phyloP scores from a whole-genome alignment of 768 basidiomycete species.

The Pleurotus sapidus region DNA sequence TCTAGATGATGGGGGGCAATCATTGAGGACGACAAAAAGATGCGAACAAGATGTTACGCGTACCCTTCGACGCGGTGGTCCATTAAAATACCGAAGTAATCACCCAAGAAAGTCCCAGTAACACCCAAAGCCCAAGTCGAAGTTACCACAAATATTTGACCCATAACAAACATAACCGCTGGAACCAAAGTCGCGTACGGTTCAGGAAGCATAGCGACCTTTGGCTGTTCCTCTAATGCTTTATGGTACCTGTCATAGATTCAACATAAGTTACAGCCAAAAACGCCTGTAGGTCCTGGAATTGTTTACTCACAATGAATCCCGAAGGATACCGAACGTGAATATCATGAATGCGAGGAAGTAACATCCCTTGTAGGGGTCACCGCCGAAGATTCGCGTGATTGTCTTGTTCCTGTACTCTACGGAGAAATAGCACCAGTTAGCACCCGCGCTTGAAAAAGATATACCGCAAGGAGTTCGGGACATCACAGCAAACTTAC shows the following conservation, averaged over 20 bases:
- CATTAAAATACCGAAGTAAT: conserved; percentile 87
- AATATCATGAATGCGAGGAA: conserved; percentile 85
- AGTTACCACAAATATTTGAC: conserved; percentile 83
- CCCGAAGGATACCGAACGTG: conserved; percentile 79
- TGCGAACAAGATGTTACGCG: conserved; percentile 10
- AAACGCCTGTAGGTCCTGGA: too few relatives aligned
- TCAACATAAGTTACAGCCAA: background rate
- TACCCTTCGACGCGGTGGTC: conserved; percentile 82
- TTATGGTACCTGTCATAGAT: conserved; percentile 58
- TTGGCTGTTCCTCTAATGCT: conserved; percentile 79
- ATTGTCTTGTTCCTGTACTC: conserved; percentile 84
- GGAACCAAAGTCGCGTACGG: conserved; percentile 63
- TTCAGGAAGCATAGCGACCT: conserved; percentile 57
- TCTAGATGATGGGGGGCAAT: conserved; percentile 19
- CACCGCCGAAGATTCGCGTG: conserved; percentile 79
- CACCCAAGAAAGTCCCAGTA: conserved; percentile 89
- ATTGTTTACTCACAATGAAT: conserved; percentile 63
- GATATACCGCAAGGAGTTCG: too few relatives aligned
- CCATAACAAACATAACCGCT: conserved; percentile 57
- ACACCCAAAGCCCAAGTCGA: conserved; percentile 90
- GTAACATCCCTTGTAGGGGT: conserved; percentile 76
- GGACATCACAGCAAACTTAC: conserved; percentile 40
- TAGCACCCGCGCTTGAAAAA: background rate
- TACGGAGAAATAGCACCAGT: conserved; percentile 13
- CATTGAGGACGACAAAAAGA: too few relatives aligned